Conservation (phyloP, 23 red algal genomes). For the Agarophyton chilense region DNA sequence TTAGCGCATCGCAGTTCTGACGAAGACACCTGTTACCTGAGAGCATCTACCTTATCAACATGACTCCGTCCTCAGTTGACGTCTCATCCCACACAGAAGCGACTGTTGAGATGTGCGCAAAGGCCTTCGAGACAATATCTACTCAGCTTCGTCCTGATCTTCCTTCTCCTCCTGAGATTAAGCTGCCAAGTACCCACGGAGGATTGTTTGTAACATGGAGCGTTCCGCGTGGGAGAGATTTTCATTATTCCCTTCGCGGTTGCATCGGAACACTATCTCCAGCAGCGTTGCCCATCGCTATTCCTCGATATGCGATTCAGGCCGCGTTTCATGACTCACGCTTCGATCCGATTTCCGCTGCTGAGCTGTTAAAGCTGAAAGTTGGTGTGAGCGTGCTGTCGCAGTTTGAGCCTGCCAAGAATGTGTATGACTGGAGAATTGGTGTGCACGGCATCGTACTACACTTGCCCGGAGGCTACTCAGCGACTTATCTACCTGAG, state of each 20-base stretch:
- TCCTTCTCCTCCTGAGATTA: conserved; percentile 19
- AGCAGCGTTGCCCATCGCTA: conserved; percentile 49
- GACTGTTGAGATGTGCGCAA: conserved; percentile 21
- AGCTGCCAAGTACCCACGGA: conserved; percentile 12
- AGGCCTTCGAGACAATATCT: conserved; percentile 39
- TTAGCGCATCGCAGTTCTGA: not conserved
- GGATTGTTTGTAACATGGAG: conserved; percentile 59
- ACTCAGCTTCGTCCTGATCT: conserved; percentile 36
- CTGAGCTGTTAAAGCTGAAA: conserved; percentile 70
- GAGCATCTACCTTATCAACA: not conserved
- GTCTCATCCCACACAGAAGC: conserved; percentile 4
- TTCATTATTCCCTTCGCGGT: conserved; percentile 71
- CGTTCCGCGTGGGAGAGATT: conserved; percentile 37
- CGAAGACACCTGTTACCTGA: no score
- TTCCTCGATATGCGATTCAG: conserved; percentile 70
- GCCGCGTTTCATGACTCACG: conserved; percentile 85
- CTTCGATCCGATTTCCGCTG: conserved; percentile 73
- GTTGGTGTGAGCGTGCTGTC: conserved; percentile 76
- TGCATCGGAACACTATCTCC: conserved; percentile 93
- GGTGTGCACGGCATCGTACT: conserved; percentile 88
- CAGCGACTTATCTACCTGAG: conserved; percentile 92
- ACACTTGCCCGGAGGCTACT: conserved; percentile 58
- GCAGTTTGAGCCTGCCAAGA: conserved; percentile 50
- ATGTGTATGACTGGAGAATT: conserved; percentile 83
- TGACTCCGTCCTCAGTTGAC: not conserved